Evolutionary conservation across 1,139 yeast species (phyloP).

Genomic region (Diutina siamensis): DNA sequence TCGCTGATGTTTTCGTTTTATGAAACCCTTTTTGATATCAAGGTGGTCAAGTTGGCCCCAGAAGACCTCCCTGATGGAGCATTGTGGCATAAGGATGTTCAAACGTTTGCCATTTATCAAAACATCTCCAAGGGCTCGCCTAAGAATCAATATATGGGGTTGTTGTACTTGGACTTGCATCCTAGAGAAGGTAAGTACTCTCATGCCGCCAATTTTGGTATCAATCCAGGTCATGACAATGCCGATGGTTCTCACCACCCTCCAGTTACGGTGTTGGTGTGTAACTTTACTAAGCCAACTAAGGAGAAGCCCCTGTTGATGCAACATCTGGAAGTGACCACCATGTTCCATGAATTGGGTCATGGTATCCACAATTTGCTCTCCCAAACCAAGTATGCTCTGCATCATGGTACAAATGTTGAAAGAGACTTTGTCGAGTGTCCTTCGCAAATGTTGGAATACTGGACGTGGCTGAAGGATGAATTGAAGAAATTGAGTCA

Average conservation of each 20-base stretch:
- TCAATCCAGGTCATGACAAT: slow-evolving; percentile 48
- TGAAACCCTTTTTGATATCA: slow-evolving; percentile 55
- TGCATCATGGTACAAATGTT: slow-evolving; percentile 67
- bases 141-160: slow-evolving; percentile 54
- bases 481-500: slow-evolving; percentile 49
- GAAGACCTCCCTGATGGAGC: slow-evolving; percentile 16
- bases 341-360: slow-evolving; percentile 84
- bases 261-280: slow-evolving; percentile 64
- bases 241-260: slow-evolving; percentile 39
- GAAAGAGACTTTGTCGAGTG: slow-evolving; percentile 85
- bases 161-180: slow-evolving; percentile 70
- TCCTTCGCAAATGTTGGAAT: slow-evolving; percentile 82
- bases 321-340: slow-evolving; percentile 68
- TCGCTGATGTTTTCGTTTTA: slow-evolving; percentile 57
- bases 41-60: slow-evolving; percentile 42
- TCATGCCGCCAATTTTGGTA: slow-evolving; percentile 75
- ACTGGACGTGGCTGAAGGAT: slow-evolving; percentile 72
- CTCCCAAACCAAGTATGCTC: slow-evolving; percentile 50
- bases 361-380: slow-evolving; percentile 78
- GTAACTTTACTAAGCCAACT: slow-evolving; percentile 76
- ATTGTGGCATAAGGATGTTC: slow-evolving; percentile 71
- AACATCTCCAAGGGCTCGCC: slow-evolving; percentile 28
- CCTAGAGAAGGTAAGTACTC: slow-evolving; percentile 82
- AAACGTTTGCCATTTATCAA: slow-evolving; percentile 65
- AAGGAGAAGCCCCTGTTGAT: slow-evolving; percentile 61